phyloP scores from a whole-genome alignment of 257 asterid species.

The Agastache rugosa region DNA sequence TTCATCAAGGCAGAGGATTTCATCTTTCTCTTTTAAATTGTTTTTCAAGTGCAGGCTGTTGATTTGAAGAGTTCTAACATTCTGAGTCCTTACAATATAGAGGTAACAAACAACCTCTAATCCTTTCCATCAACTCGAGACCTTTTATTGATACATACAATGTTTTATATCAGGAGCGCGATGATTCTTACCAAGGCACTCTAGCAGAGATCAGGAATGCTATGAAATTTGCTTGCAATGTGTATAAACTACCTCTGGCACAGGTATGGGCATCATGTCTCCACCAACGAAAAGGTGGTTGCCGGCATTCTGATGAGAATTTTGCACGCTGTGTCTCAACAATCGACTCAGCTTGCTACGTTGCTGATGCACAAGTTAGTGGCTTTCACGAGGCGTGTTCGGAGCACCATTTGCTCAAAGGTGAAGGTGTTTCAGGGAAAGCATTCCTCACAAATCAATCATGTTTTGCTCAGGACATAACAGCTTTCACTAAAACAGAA shows the following conservation, averaged over 20 bases:
- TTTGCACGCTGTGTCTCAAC: conserved; percentile 67
- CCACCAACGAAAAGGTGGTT: conserved; percentile 67
- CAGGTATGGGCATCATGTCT: conserved; percentile 80
- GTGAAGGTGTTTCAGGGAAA: conserved; percentile 78
- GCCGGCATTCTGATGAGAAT: conserved; percentile 72
- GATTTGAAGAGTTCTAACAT: conserved; percentile 59
- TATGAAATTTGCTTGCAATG: conserved; percentile 54
- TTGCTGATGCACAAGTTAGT: conserved; percentile 56
- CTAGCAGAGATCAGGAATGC: conserved; percentile 61
- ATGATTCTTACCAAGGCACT: conserved; percentile 52
- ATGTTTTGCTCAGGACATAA: conserved; percentile 68
- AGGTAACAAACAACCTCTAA: conserved; percentile 42
- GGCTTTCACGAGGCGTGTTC: conserved; percentile 80
- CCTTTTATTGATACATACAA: conserved; percentile 19
- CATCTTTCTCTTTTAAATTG: background rate
- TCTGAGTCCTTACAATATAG: conserved; percentile 45
- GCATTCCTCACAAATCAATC: conserved; percentile 77
- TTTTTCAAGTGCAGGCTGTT: conserved; percentile 58
- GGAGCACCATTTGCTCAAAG: conserved; percentile 79
- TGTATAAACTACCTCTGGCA: conserved; percentile 68
- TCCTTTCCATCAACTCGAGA: conserved; percentile 16
- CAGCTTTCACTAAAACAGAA: conserved; percentile 67
- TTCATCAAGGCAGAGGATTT: background rate
- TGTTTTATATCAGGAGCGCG: conserved; percentile 48
- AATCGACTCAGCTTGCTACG: conserved; percentile 66